Conservation (phyloP, 495 filamentous ascomycete genomes). For the Penicillium flavigenum region DNA sequence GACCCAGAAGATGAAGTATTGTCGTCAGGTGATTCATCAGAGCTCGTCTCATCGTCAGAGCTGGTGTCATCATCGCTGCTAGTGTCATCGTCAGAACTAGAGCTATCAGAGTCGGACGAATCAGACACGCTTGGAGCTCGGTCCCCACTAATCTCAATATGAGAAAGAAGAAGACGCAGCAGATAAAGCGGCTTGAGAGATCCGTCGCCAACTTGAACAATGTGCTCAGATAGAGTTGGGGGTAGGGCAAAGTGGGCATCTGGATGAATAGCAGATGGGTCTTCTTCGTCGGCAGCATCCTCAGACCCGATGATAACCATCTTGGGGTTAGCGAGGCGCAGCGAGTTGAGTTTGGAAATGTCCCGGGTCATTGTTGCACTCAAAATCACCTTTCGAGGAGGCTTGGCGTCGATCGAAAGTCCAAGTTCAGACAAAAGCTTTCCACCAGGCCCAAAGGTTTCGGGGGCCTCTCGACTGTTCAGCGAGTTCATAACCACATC, state of each 20-base stretch:
- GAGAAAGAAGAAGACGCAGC: constrained; percentile 40
- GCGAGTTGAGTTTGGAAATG: constrained; percentile 69
- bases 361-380: constrained; percentile 95
- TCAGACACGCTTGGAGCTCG: constrained; percentile 12
- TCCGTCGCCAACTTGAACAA: constrained; percentile 70
- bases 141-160: constrained; percentile 34
- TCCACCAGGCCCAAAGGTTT: constrained; percentile 49
- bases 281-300: constrained; percentile 34
- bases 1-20: constrained; percentile 27
- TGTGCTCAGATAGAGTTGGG: constrained; percentile 65
- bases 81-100: constrained; percentile 27
- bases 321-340: constrained; percentile 72
- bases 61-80: constrained; percentile 29
- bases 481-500: constrained; percentile 66
- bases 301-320: constrained; percentile 68
- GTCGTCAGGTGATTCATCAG: constrained; percentile 33
- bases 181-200: constrained; percentile 85
- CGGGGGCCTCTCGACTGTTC: constrained; percentile 47
- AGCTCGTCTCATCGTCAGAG: constrained; percentile 30
- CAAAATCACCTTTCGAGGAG: constrained; percentile 71
- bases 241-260: constrained; percentile 62
- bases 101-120: constrained; percentile 33
- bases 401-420: constrained; percentile 37
- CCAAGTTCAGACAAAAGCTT: constrained; percentile 39
- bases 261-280: constrained; percentile 21